Evolutionary conservation across 2,329 filamentous ascomycete species (phyloP), one percentile per base, ranked within the genome.

Genomic region (Ophiostoma australiae): DNA sequence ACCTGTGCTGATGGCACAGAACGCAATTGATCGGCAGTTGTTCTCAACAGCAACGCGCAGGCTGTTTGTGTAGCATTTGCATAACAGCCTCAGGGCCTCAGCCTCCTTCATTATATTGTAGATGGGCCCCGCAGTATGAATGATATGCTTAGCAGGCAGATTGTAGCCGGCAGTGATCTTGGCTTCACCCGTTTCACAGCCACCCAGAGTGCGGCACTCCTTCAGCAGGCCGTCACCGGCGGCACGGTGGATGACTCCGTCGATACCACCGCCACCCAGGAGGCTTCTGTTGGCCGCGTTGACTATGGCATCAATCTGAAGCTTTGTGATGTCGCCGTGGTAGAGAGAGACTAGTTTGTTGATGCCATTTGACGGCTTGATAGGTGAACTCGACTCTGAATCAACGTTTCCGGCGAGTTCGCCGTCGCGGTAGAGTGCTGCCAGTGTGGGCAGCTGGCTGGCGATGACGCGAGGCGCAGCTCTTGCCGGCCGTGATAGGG

Each of bases 91-190:
- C 81, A 85, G 78, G 70, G 83, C 82, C 13, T 77, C 79, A 35
- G 17, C 35, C 33, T 39, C 17, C 17, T 23, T 35, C 8, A 67
- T 35, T 13, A 33, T 13, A 23, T 81, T 75, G 79, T 94, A 97
- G 39, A 96, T 80, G 0, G 95, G 95, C 0, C 95, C 95, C 3
- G 97, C 94, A 23, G 95, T 88, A 79, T 98, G 95, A 70, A 98
- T 96, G 75, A 98, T 86, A 74, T 91, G 89, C 72, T 86, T 85
- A 76, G 89, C 90, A 0, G 93, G 93, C 33, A 98, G 82, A 0
- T 87, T 76, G 79, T 95, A 93, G 10, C 89, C 94, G 48, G 82
- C 79, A 0, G 95, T 97, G 76, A 97, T 93, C 78, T 94, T 94
- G 35, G 93, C 91, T 35, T 86, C 83, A 69, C 95, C 94, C 0